phyloP scores from a whole-genome alignment of 2,329 filamentous ascomycete genomes.

The Diplodia corticola region DNA sequence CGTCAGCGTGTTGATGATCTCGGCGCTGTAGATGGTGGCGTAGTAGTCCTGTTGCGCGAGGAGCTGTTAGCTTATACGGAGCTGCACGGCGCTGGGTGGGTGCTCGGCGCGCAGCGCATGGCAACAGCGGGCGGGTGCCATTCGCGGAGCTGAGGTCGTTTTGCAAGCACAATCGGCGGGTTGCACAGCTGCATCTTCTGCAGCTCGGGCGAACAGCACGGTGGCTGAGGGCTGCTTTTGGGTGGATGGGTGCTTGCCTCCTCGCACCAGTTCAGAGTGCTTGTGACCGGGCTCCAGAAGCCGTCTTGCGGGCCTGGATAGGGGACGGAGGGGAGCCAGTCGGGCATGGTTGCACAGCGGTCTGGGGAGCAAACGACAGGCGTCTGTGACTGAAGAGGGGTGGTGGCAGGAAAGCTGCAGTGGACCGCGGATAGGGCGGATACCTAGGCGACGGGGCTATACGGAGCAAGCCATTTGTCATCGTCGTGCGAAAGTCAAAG shows the following conservation, averaged over 20 bases:
- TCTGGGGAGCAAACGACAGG: not conserved
- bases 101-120: not conserved
- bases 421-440: conserved; percentile 17
- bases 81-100: not conserved
- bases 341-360: conserved; percentile 31
- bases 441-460: conserved; percentile 11
- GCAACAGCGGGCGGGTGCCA: not conserved
- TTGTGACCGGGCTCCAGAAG: conserved; percentile 70
- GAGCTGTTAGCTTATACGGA: not conserved
- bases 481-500: not conserved
- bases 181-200: not conserved
- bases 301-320: conserved; percentile 57
- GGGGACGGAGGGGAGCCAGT: conserved; percentile 46
- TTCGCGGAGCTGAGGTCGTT: not conserved
- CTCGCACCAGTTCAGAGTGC: conserved; percentile 78
- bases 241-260: conserved; percentile 53
- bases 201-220: not conserved
- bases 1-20: conserved; percentile 77
- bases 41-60: conserved; percentile 63
- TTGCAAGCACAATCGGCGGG: not conserved
- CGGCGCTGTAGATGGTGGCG: conserved; percentile 72
- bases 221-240: not conserved
- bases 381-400: not conserved
- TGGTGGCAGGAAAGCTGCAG: conserved; percentile 3
- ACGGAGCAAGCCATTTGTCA: conserved; percentile 17